Conservation (phyloP, 352 stramenopile genomes). For the Aphanomyces invadans region DNA sequence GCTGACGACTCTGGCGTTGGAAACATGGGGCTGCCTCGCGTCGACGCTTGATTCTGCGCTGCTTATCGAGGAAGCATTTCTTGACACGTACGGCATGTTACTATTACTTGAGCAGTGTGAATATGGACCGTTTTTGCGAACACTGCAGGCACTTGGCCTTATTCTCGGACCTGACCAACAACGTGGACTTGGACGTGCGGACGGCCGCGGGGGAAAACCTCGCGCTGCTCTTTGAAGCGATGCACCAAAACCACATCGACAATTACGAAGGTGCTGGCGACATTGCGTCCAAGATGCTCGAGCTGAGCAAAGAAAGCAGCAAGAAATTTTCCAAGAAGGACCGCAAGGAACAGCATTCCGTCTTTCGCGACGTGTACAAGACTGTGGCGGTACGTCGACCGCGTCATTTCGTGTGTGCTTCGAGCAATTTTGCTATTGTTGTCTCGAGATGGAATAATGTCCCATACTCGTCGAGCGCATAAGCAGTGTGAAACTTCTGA, state of each 20-base stretch:
- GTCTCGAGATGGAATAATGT: no score
- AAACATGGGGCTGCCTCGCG: constrained; percentile 66
- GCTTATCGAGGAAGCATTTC: constrained; percentile 40
- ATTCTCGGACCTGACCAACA: constrained; percentile 62
- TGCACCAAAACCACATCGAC: constrained; percentile 38
- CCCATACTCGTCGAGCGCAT: no score
- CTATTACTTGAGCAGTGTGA: no score
- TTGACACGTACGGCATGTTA: constrained; percentile 46
- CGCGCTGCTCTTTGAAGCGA: constrained; percentile 68
- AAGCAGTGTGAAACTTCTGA: not conserved
- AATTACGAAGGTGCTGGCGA: constrained; percentile 32
- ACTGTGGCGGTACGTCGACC: constrained; percentile 66
- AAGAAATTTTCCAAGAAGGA: constrained; percentile 89
- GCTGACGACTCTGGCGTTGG: constrained; percentile 50
- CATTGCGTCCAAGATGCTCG: constrained; percentile 41
- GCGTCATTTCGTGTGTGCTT: no score
- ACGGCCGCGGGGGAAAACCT: constrained; percentile 79
- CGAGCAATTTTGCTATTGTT: no score
- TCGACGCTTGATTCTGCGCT: constrained; percentile 52
- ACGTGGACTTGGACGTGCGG: constrained; percentile 74
- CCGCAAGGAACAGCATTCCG: constrained; percentile 71
- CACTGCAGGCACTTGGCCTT: constrained; percentile 47
- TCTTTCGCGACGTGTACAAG: constrained; percentile 78
- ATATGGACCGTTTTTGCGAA: not conserved
- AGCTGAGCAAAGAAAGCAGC: constrained; percentile 83